Percentiles rank a stretch among this genome's conserved stretches.
phyloP scores from a whole-genome alignment of 495 filamentous ascomycete species.

The Neurospora discreta region DNA sequence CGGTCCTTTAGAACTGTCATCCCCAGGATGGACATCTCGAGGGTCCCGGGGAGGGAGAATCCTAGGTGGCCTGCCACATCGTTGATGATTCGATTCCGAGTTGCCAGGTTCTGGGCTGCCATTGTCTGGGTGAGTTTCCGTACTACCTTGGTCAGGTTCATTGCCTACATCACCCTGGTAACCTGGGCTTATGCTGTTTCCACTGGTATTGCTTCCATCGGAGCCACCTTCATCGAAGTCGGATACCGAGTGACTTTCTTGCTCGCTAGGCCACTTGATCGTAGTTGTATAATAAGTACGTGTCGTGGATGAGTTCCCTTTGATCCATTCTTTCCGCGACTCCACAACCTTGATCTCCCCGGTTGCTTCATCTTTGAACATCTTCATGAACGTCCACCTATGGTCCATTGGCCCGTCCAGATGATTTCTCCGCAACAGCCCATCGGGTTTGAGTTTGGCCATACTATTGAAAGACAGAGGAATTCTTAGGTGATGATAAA shows the following conservation, averaged over 20 bases:
- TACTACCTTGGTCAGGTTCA: not conserved
- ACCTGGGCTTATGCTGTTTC: not conserved
- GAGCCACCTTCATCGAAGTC: not conserved
- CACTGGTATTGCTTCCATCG: not conserved
- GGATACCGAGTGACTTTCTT: not conserved
- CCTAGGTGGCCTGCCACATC: not conserved
- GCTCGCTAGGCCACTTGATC: constrained; percentile 24
- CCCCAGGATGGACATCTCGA: constrained; percentile 19
- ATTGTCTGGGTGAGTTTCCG: not conserved
- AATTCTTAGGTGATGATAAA: constrained; percentile 58
- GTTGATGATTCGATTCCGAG: constrained; percentile 1
- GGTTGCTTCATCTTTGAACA: constrained; percentile 52
- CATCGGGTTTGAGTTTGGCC: constrained; percentile 25
- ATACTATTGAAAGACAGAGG: constrained; percentile 27
- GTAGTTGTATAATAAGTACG: constrained; percentile 59
- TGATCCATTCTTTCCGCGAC: constrained; percentile 58
- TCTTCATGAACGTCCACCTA: constrained; percentile 57
- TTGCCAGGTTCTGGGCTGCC: not conserved
- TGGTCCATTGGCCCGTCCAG: constrained; percentile 68
- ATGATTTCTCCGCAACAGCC: constrained; percentile 57
- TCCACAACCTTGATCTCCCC: constrained; percentile 54
- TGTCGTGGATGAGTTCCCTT: constrained; percentile 45
- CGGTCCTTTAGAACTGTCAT: constrained; percentile 27
- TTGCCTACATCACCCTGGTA: not conserved
- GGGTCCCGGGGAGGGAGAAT: constrained; percentile 5